Percentiles rank a stretch among this genome's conserved stretches.
Evolutionary conservation across 805 yeast genomes (phyloP).

Genomic region (Kluyveromyces wickerhamii): DNA sequence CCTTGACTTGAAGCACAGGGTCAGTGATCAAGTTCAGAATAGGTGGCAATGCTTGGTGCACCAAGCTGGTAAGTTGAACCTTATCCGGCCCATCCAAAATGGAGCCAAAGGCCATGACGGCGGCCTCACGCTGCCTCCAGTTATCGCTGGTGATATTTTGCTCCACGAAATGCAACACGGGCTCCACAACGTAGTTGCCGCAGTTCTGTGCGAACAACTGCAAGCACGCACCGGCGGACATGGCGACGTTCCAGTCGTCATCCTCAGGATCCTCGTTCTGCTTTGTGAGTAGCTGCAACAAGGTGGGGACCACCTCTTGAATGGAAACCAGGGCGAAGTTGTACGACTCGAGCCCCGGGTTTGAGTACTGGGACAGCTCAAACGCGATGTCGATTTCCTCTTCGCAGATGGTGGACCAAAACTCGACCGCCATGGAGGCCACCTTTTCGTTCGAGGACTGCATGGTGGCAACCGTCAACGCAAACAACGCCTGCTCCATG

Average conservation of each 20-base stretch:
- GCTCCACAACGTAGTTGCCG: slow-evolving; percentile 77
- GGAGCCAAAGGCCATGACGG: slow-evolving; percentile 98
- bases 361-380: slow-evolving; percentile 55
- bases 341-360: slow-evolving; percentile 45
- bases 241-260: slow-evolving; percentile 95
- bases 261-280: slow-evolving; percentile 92
- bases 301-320: slow-evolving; percentile 78
- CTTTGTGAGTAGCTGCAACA: slow-evolving; percentile 68
- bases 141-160: slow-evolving; percentile 48
- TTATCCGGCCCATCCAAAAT: slow-evolving; percentile 90
- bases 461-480: slow-evolving; percentile 88
- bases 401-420: slow-evolving; percentile 99
- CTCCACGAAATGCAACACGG: slow-evolving; percentile 78
- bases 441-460: slow-evolving; percentile 65
- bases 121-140: slow-evolving; percentile 94
- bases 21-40: slow-evolving; percentile 70
- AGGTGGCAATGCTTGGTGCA: slow-evolving; percentile 77
- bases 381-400: slow-evolving; percentile 79
- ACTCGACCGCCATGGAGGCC: slow-evolving; percentile 97
- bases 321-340: slow-evolving; percentile 84
- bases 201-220: slow-evolving; percentile 90
- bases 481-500: slow-evolving; percentile 94
- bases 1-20: slow-evolving; percentile 76
- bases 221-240: slow-evolving; percentile 98
- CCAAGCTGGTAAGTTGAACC: slow-evolving; percentile 54